These are phyloP conservation scores for Mortierella antarctica DNA, from an alignment of 192 early-diverging fungal genomes.

Conservation along the genomic window DNA sequence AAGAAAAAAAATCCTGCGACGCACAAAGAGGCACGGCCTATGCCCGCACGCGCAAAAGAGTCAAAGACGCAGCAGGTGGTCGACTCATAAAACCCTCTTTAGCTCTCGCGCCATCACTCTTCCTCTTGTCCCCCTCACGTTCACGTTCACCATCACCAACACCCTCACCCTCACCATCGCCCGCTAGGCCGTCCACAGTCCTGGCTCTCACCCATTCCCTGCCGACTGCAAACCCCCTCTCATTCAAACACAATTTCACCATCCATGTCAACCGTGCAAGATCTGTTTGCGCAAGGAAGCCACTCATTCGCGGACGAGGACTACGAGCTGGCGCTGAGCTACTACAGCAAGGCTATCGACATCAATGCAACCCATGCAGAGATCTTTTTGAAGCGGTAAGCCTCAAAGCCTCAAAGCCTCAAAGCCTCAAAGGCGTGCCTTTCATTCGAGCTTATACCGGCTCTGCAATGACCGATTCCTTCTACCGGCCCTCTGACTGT, in stretches of 20 bases:
- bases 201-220: background rate
- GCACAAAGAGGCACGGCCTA: conserved; percentile 8
- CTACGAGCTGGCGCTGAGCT: conserved; percentile 74
- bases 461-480: background rate
- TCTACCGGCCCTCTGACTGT: background rate
- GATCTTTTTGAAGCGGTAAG: conserved; percentile 72
- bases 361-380: conserved; percentile 68
- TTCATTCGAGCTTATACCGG: background rate
- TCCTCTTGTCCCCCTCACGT: too few relatives aligned
- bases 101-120: too few relatives aligned
- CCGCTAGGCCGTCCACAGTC: background rate
- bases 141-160: background rate
- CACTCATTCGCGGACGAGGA: conserved; percentile 84
- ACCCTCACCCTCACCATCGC: background rate
- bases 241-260: background rate
- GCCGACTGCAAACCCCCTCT: background rate
- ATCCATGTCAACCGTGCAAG: conserved; percentile 36
- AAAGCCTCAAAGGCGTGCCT: background rate
- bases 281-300: conserved; percentile 65
- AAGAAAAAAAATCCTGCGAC: conserved; percentile 1
- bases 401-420: too few relatives aligned
- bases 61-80: background rate
- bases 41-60: background rate
- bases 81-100: background rate
- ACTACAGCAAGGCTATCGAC: conserved; percentile 76